Evolutionary conservation across 1,139 yeast species (phyloP), one percentile per base, ranked within the genome.

Genomic region (Yamadazyma mexicana): DNA sequence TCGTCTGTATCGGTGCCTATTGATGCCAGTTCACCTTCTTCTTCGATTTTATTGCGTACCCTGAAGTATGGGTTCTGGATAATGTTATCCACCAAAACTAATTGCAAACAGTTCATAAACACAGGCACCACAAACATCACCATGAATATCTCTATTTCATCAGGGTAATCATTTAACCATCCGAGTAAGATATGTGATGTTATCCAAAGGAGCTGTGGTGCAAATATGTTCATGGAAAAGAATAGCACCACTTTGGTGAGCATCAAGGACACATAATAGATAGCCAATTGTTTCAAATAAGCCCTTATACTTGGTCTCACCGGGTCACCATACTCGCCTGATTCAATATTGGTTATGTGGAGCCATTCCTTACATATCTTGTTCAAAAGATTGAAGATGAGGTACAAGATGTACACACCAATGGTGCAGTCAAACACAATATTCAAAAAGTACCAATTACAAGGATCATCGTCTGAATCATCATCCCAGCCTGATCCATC

Each of bases 381-480:
- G 34, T 86, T 70, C 3, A 77, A 64, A 2, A 66, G 56, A 31
- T 56, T 61, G 46, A 73, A 71, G 12, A 85, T 83, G 9, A 77
- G 55, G 29, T 64, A 89, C 31, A 92, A 69, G 3, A 91, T 75
- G 17, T 94, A 94, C 2, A 89, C 95, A 0, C 98, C 98, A n/a
- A 91, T 74, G 0, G 98, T 92, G 33, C 98, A 91, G 59, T 92
- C 98, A 56, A 91, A 77, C 16, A 91, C 73, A 32, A 91, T 78
- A 54, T 87, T 92, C 40, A 92, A 69, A 54, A 92, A 91, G 64
- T 92, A 92, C 95, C 97, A 91, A 51, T 85, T 88, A 56, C 95
- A 86, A 7, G 91, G 91, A 50, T 83, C 74, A 26, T 68, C 72
- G 11, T 52, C 50, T 20, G 47, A 44, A 12, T 40, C 52, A 28